Evolutionary conservation across 352 stramenopile genomes (phyloP), one percentile per base, ranked within the genome.

Genomic region (Phytophthora agathidicida): DNA sequence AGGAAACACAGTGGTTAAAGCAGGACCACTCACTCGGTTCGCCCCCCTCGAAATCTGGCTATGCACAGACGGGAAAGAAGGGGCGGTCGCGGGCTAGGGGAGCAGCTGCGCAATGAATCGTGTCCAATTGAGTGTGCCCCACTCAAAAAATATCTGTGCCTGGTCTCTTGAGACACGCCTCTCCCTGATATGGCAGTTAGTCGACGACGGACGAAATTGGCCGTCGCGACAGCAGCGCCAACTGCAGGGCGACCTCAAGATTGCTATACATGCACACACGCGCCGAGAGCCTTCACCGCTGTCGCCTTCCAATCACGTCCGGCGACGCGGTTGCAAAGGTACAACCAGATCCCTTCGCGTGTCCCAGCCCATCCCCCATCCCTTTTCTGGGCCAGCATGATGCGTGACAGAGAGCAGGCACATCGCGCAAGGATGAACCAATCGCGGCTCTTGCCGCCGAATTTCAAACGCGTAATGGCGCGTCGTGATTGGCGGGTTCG

Each of bases 1-100:
- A 71, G 60, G 65, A 74, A 68, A 60, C 41, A 68, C 58, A 71
- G 71, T 71, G 61, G 60, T 53, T 71, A 74, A 60, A 47, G 65
- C 60, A 71, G 60, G 60, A 74, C 65, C 65, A 73, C 52, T 73
- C 52, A 70, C 65, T 70, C 3, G 1, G 28, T 31, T 8, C 14
- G 35, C 32, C 26, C 33, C 31, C 54, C 47, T 60, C 47, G 55
- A 19, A 32, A 26, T 52, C 53, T 55, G 56, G 59, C 53, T 69
- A 60, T 71, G 56, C 33, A 38, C 55, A 42, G 32, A 50, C 38
- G 49, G 55, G 60, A 71, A 60, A 66, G 45, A 75, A 70, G 39
- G 60, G 54, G 36, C 63, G 61, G 57, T 33, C 39, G 63, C 57
- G 22, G 65, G 60, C 2, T 73, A 69, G 65, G 65, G 58, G 59